A percentile compares a stretch with the other conserved stretches of the same genome.
Evolutionary conservation across 805 yeast genomes (phyloP).

Genomic region (Wickerhamiella shivajii): DNA sequence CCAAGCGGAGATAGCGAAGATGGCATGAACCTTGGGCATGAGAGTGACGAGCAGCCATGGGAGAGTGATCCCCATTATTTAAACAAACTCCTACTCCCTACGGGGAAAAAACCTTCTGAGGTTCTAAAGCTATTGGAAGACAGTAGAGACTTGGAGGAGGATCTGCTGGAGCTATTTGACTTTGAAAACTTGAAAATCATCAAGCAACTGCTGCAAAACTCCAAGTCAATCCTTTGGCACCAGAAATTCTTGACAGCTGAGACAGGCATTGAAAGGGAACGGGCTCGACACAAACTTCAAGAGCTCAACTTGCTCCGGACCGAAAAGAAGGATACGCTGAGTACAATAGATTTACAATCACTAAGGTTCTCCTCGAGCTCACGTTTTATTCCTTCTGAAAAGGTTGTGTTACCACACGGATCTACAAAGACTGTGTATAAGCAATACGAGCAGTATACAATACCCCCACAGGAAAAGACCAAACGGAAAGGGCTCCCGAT

Average conservation of each 20-base stretch:
- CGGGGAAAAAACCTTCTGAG: slow-evolving; percentile 36
- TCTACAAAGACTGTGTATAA: slow-evolving; percentile 62
- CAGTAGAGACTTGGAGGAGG: slow-evolving; percentile 35
- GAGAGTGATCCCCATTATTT: slow-evolving; percentile 9
- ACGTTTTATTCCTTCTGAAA: slow-evolving; percentile 48
- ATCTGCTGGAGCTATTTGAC: slow-evolving; percentile 39
- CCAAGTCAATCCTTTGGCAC: slow-evolving; percentile 41
- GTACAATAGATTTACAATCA: slow-evolving; percentile 30
- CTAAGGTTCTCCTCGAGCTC: slow-evolving; percentile 73
- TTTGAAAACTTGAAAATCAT: slow-evolving; percentile 38
- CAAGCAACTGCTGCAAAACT: slow-evolving; percentile 35
- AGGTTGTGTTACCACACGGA: slow-evolving; percentile 66
- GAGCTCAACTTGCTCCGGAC: slow-evolving; percentile 10
- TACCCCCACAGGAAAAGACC: slow-evolving; percentile 57
- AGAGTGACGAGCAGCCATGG: slow-evolving; percentile 12
- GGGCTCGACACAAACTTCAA: slow-evolving; percentile 22
- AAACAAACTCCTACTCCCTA: slow-evolving; percentile 25
- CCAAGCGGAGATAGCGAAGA: slow-evolving; percentile 9
- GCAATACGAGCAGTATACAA: slow-evolving; percentile 72
- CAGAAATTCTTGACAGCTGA: slow-evolving; percentile 30
- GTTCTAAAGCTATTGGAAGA: slow-evolving; percentile 31
- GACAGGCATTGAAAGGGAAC: slow-evolving; percentile 25
- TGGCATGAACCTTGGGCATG: slow-evolving; percentile 16
- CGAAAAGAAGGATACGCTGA: slow-evolving; percentile 20
- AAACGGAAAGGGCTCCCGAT: slow-evolving; percentile 31